phyloP scores from a whole-genome alignment of 768 basidiomycete species.

The Mrakia blollopis region DNA sequence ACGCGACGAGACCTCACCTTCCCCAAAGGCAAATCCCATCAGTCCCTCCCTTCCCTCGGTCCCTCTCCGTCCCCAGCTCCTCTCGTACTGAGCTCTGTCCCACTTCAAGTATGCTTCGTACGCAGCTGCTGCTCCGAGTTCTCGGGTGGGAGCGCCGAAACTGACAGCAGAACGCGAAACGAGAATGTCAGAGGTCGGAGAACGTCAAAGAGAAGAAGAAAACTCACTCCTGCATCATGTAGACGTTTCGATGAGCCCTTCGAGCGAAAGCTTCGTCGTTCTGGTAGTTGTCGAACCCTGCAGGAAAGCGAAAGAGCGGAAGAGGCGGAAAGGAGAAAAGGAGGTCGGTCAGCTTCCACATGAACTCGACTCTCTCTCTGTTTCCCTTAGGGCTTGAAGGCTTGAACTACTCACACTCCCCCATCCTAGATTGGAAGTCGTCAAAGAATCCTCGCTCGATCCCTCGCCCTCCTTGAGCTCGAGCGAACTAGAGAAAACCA shows the following conservation, averaged over 20 bases:
- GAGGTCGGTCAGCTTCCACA: background rate
- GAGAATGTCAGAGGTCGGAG: background rate
- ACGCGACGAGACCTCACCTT: slow-evolving; percentile 1
- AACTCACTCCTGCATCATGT: slow-evolving; percentile 7
- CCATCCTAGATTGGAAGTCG: background rate
- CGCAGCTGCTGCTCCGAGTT: slow-evolving; percentile 20
- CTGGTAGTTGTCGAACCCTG: slow-evolving; percentile 16
- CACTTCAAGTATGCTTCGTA: slow-evolving; percentile 13
- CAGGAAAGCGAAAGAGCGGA: background rate
- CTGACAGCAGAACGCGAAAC: background rate
- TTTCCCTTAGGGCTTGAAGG: no score
- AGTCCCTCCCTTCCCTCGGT: slow-evolving; percentile 12
- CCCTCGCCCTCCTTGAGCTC: slow-evolving; percentile 21
- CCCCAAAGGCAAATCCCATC: slow-evolving; percentile 7
- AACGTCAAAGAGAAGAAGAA: no score
- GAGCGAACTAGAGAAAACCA: background rate
- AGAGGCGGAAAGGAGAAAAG: background rate
- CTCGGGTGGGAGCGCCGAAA: background rate
- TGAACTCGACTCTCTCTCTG: background rate
- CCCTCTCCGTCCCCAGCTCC: background rate
- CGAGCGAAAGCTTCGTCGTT: slow-evolving; percentile 2
- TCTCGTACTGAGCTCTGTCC: slow-evolving; percentile 11
- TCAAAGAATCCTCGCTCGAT: background rate
- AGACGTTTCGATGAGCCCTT: background rate
- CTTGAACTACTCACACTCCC: slow-evolving; percentile 15